phyloP scores from a whole-genome alignment of 2,329 filamentous ascomycete species.

The Cercospora brassicicola region DNA sequence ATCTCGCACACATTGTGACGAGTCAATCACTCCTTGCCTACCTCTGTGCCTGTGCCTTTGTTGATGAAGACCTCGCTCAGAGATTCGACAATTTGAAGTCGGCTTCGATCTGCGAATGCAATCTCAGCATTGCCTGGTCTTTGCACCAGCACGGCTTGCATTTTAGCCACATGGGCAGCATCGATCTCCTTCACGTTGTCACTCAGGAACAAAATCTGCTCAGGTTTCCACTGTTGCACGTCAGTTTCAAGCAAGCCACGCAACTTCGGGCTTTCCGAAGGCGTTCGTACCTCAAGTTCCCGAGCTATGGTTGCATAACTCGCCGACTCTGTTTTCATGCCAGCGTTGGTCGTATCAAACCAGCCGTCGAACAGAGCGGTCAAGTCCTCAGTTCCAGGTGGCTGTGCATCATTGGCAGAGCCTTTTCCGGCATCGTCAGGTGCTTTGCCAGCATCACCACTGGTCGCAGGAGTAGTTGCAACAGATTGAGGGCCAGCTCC shows the following conservation, averaged over 20 bases:
- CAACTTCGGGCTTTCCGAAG: neutral
- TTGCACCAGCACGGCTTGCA: conserved; percentile 49
- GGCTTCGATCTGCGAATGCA: conserved; percentile 48
- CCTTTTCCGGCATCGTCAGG: conserved; percentile 10
- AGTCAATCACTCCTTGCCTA: conserved; percentile 7
- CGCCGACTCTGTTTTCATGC: conserved; percentile 64
- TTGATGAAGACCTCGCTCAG: conserved; percentile 30
- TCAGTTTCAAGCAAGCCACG: neutral
- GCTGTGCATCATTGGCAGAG: conserved; percentile 23
- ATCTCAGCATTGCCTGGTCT: conserved; percentile 71
- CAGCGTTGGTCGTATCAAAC: conserved; percentile 81
- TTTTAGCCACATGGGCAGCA: conserved; percentile 46
- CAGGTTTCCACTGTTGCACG: conserved; percentile 44
- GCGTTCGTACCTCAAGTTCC: conserved; percentile 40
- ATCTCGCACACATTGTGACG: neutral
- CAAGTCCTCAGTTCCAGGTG: conserved; percentile 56
- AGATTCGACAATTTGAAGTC: conserved; percentile 30
- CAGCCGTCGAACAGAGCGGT: conserved; percentile 61
- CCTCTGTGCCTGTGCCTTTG: conserved; percentile 11
- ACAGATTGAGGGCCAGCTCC: conserved; percentile 3
- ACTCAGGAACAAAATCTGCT: conserved; percentile 73
- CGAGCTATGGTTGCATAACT: conserved; percentile 68
- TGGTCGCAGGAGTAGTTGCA: conserved; percentile 7
- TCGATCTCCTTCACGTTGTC: conserved; percentile 67
- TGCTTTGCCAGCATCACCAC: conserved; percentile 13